Evolutionary conservation across 768 basidiomycete genomes (phyloP).

Genomic region (Leccinum pellstonianum): DNA sequence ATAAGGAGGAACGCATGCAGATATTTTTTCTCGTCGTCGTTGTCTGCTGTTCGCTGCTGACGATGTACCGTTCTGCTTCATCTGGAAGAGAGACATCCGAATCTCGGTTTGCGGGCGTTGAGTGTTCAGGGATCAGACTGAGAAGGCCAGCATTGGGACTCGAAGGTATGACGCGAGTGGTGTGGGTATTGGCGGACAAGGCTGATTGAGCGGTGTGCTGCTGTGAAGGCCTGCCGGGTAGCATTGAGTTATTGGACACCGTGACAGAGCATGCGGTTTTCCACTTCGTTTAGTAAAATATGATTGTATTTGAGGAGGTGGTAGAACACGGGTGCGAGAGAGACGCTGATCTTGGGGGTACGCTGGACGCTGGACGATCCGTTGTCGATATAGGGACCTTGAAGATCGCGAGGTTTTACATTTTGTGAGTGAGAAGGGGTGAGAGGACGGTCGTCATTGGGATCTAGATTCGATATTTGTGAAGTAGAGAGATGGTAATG

Average conservation of each 20-base stretch:
- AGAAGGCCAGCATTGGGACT: conserved; percentile 14
- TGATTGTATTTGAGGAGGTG: conserved; percentile 8
- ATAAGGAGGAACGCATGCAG: too few relatives aligned
- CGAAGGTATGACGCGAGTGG: conserved; percentile 20
- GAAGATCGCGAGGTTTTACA: conserved; percentile 7
- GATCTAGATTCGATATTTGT: conserved; percentile 4
- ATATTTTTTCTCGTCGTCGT: too few relatives aligned
- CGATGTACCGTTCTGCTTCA: too few relatives aligned
- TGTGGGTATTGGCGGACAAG: conserved; percentile 18
- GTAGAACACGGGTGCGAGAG: conserved; percentile 12
- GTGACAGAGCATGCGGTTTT: too few relatives aligned
- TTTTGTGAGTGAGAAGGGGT: conserved; percentile 15
- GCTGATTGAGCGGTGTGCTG: conserved; percentile 7
- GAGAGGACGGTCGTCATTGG: conserved; percentile 22
- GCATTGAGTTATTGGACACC: background rate
- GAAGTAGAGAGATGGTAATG: background rate
- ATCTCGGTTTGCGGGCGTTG: conserved; percentile 34
- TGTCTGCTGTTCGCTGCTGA: too few relatives aligned
- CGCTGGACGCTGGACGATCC: conserved; percentile 1
- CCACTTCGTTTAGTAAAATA: too few relatives aligned
- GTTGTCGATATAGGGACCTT: background rate
- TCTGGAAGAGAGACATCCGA: too few relatives aligned
- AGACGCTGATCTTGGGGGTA: conserved; percentile 24
- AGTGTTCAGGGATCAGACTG: conserved; percentile 31
- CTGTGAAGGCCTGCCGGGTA: conserved; percentile 10